phyloP scores from a whole-genome alignment of 2,329 filamentous ascomycete genomes.

The Fusarium duplospermum region DNA sequence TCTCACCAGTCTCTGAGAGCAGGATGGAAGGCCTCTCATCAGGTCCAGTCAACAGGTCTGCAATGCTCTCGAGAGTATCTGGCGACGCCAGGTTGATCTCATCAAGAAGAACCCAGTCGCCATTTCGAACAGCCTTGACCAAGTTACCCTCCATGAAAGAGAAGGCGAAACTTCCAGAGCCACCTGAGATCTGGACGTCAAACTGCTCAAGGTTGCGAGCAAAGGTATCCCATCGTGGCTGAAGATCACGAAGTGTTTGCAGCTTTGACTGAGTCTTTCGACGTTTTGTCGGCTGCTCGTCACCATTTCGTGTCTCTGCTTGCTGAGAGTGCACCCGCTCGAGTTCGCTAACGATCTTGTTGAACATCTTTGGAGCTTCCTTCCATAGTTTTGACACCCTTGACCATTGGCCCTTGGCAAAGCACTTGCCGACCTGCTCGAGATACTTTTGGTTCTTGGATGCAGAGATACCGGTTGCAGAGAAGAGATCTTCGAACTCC shows the following conservation, averaged over 20 bases:
- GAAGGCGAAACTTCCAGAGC: constrained; percentile 86
- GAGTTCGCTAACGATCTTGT: constrained; percentile 72
- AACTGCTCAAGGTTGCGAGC: constrained; percentile 79
- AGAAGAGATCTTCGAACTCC: constrained; percentile 91
- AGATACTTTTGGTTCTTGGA: constrained; percentile 91
- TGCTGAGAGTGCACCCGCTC: constrained; percentile 57
- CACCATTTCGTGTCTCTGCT: constrained; percentile 48
- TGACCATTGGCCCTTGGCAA: constrained; percentile 88
- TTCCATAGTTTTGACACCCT: constrained; percentile 87
- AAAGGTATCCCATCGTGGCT: constrained; percentile 84
- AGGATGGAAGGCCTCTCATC: constrained; percentile 83
- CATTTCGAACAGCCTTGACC: constrained; percentile 93
- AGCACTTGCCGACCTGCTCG: constrained; percentile 80
- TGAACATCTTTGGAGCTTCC: constrained; percentile 89
- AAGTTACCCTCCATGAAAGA: constrained; percentile 97
- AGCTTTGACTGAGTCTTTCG: constrained; percentile 75
- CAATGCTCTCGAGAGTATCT: constrained; percentile 93
- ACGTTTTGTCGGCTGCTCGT: constrained; percentile 75
- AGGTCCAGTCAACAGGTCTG: constrained; percentile 83
- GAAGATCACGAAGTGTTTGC: constrained; percentile 67
- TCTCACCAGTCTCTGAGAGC: constrained; percentile 91
- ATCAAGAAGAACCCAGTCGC: constrained; percentile 96
- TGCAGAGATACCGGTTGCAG: constrained; percentile 83
- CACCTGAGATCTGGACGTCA: constrained; percentile 79
- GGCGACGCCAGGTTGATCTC: constrained; percentile 97